Evolutionary conservation across 805 yeast genomes (phyloP).

Genomic region (Metschnikowia vanudenii): DNA sequence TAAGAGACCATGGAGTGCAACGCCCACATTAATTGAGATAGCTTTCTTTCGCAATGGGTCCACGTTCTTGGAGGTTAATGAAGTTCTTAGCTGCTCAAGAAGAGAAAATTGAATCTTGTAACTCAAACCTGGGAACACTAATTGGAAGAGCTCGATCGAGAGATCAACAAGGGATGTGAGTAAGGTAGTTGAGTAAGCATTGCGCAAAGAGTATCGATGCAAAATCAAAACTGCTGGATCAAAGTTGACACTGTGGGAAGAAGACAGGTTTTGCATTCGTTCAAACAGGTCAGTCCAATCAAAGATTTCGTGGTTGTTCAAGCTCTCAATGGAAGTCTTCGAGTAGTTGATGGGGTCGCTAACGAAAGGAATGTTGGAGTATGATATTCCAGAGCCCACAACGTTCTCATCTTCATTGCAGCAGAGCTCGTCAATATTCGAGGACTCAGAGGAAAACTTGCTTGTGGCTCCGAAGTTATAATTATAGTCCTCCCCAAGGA

Average conservation of each 20-base stretch:
- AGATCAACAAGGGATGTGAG: conserved; percentile 58
- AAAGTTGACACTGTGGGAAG: conserved; percentile 29
- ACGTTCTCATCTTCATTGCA: not conserved
- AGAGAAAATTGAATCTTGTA: conserved; percentile 82
- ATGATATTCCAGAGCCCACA: not conserved
- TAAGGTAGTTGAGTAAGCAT: conserved; percentile 28
- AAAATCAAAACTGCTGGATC: conserved; percentile 33
- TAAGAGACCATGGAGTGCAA: conserved; percentile 59
- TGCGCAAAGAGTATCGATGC: conserved; percentile 25
- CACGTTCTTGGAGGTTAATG: conserved; percentile 36
- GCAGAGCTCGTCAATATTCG: conserved; percentile 5
- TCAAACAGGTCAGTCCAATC: conserved; percentile 38
- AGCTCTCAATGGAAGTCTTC: not conserved
- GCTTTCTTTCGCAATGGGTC: conserved; percentile 44
- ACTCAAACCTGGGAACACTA: conserved; percentile 68
- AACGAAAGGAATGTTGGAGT: not conserved
- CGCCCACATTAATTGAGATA: conserved; percentile 56
- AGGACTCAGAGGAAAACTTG: conserved; percentile 28
- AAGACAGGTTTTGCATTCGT: conserved; percentile 19
- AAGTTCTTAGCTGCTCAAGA: conserved; percentile 71
- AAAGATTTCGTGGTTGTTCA: not conserved
- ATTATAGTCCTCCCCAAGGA: conserved; percentile 49
- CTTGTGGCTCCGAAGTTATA: conserved; percentile 55
- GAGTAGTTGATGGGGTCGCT: not conserved
- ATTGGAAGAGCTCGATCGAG: conserved; percentile 73